Conservation (phyloP, 2,329 filamentous ascomycete species). For the Penicillium nordicum region DNA sequence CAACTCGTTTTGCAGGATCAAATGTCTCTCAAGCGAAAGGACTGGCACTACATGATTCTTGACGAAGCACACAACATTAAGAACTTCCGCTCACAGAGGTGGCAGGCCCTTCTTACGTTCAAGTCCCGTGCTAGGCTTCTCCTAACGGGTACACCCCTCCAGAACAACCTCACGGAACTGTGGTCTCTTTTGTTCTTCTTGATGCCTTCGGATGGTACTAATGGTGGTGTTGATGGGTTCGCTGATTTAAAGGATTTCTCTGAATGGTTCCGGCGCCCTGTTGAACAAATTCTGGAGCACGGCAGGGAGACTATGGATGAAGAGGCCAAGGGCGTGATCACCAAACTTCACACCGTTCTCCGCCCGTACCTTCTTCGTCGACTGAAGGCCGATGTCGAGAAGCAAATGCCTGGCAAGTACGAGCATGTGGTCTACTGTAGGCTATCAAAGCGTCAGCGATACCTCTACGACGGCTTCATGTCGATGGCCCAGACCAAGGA, state of each 20-base stretch:
- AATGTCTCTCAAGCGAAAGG: constrained; percentile 84
- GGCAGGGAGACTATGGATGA: constrained; percentile 92
- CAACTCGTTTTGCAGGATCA: constrained; percentile 93
- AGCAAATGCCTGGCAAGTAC: constrained; percentile 97
- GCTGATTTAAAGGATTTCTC: constrained; percentile 95
- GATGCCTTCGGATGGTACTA: constrained; percentile 73
- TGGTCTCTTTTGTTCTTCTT: constrained; percentile 97
- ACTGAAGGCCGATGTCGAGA: constrained; percentile 94
- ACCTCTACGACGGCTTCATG: constrained; percentile 95
- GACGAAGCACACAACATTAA: constrained; percentile 99
- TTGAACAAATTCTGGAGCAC: constrained; percentile 93
- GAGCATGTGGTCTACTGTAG: constrained; percentile 96
- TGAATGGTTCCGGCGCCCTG: constrained; percentile 90
- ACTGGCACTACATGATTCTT: constrained; percentile 97
- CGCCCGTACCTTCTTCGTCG: constrained; percentile 87
- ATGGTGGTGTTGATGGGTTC: constrained; percentile 82
- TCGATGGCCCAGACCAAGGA: constrained; percentile 83
- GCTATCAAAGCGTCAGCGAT: constrained; percentile 88
- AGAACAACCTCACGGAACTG: constrained; percentile 93
- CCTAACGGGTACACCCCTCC: constrained; percentile 88
- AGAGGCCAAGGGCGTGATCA: constrained; percentile 85
- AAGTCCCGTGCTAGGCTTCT: constrained; percentile 84
- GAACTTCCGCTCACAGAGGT: constrained; percentile 95
- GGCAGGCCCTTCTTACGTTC: constrained; percentile 92
- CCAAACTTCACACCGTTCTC: constrained; percentile 88